Conservation (phyloP, 1,284 basidiomycete genomes). For the Schizophyllum amplum region DNA sequence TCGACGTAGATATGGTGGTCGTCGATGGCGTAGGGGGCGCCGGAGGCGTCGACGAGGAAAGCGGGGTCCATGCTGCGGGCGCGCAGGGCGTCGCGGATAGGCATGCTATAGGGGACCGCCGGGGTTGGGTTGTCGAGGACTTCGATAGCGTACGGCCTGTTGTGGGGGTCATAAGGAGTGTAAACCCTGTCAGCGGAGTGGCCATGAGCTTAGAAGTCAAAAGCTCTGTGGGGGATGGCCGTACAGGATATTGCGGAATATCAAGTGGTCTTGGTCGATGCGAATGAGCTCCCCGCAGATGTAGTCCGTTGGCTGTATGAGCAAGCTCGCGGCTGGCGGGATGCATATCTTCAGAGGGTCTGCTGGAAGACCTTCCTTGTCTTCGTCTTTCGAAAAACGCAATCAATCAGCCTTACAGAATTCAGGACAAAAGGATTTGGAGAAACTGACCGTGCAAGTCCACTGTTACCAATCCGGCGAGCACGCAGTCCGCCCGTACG, state of each 20-base stretch:
- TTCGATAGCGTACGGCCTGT: background rate
- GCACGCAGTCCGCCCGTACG: background rate
- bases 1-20: constrained; percentile 17
- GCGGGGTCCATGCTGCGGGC: constrained; percentile 19
- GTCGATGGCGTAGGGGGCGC: constrained; percentile 18
- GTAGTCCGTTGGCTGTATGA: background rate
- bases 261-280: background rate
- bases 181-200: background rate
- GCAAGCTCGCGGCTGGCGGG: background rate
- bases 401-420: background rate
- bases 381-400: background rate
- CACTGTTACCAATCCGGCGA: background rate
- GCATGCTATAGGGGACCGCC: background rate
- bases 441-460: background rate
- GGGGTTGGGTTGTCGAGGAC: background rate
- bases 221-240: background rate
- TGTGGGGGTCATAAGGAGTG: background rate
- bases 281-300: background rate
- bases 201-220: background rate
- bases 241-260: background rate
- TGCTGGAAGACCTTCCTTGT: background rate
- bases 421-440: background rate
- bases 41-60: constrained; percentile 16
- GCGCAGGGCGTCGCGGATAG: constrained; percentile 17
- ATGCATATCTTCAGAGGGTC: background rate